A percentile compares a stretch with the other conserved stretches of the same genome.
phyloP scores from a whole-genome alignment of 2,329 filamentous ascomycete species.

The Penicillium sp. region DNA sequence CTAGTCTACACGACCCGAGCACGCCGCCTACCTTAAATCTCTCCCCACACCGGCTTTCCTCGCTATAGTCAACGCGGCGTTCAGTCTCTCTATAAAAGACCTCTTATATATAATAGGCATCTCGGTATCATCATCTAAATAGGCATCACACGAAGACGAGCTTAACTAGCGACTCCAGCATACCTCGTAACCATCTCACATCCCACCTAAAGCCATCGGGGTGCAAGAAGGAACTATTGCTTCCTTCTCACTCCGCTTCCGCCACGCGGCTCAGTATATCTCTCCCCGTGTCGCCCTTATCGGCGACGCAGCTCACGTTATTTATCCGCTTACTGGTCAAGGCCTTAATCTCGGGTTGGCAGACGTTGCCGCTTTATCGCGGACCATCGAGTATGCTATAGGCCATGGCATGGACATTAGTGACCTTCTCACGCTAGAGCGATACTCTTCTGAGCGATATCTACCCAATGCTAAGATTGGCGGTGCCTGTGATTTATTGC shows the following conservation, averaged over 20 bases:
- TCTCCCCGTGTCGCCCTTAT: constrained; percentile 87
- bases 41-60: constrained; percentile 72
- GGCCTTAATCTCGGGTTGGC: constrained; percentile 91
- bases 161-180: constrained; percentile 79
- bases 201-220: constrained; percentile 66
- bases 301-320: constrained; percentile 91
- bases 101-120: constrained; percentile 77
- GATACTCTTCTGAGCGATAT: constrained; percentile 79
- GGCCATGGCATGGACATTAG: constrained; percentile 86
- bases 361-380: constrained; percentile 77
- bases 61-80: constrained; percentile 89
- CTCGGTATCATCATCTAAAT: constrained; percentile 34
- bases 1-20: constrained; percentile 85
- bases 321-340: constrained; percentile 92
- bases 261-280: constrained; percentile 92
- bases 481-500: constrained; percentile 80
- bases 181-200: constrained; percentile 55
- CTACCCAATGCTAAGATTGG: constrained; percentile 76
- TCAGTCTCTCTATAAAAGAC: constrained; percentile 77
- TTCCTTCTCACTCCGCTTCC: constrained; percentile 85
- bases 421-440: constrained; percentile 71
- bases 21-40: constrained; percentile 75
- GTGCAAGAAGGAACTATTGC: constrained; percentile 80
- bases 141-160: constrained; percentile 65
- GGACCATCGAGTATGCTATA: constrained; percentile 73